Base-by-base conservation (phyloP, 2,329 filamentous ascomycete species). In the Aspergillus clavatus region DNA sequence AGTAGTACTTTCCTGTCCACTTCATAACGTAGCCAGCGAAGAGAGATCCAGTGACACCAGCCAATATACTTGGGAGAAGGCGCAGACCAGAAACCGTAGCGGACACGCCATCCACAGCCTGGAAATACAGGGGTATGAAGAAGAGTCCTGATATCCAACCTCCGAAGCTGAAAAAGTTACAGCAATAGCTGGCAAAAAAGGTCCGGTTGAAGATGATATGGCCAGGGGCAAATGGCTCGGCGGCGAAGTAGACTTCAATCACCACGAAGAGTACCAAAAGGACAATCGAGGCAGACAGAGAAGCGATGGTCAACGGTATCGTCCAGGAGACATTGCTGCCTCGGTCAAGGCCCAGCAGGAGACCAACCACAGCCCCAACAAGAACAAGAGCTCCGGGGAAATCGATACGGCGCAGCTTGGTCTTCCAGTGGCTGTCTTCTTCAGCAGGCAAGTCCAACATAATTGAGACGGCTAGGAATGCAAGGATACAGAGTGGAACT, bases 51-150 rank as follows among this genome's bases (percentile, higher is more conserved):
- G 65, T 61, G 2, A 89, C 84, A 21, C 77, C 79, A 4, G 71
- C 69, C 3, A 82, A 33, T 52, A 87, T 85, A 43, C 75, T 75
- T 0, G 87, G 86, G 24, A 91, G 70, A 14, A 91, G 75, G 26
- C 82, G 71, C 1, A 84, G 48, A 1, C 86, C 86, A 3, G 85
- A 79, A 43, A 73, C 64, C 0, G 83, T 82, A 1, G 87, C 83
- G 3, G 76, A 77, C 19, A 82, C 69, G 4, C 79, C 80, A 40
- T 84, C 73, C 1, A 84, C 82, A 4, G 83, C 86, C 66, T 91
- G 87, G 67, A 86, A 87, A 66, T 85, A 88, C 2, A 91, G 72
- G 1, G 87, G 85, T n/a, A 87, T 70, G 67, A 87, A 87, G 71
- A 88, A 91, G 3, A 86, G 53, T 1, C 76, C 68, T 0, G 79